Conservation (phyloP, 495 filamentous ascomycete genomes). For the Tetracladium setigerum region DNA sequence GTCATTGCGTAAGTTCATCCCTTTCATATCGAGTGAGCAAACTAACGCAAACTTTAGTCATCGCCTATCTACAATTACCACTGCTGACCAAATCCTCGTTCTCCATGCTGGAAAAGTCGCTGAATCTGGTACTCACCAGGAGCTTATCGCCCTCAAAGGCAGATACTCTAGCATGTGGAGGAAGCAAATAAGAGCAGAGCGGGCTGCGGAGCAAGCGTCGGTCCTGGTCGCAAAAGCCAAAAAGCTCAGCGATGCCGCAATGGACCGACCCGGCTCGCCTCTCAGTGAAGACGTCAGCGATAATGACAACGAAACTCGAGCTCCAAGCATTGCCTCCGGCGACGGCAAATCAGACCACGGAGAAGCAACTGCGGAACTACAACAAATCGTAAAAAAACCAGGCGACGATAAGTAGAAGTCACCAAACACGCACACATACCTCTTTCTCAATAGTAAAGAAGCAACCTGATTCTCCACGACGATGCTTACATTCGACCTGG, state of each 20-base stretch:
- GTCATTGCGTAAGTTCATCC: constrained; percentile 46
- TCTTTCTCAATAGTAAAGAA: too few species aligned
- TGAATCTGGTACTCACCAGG: constrained; percentile 81
- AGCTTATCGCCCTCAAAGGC: constrained; percentile 69
- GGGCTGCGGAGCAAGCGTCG: constrained; percentile 60
- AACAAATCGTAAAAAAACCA: too few species aligned
- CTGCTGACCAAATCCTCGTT: constrained; percentile 92
- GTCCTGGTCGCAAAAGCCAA: constrained; percentile 14
- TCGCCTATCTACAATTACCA: constrained; percentile 88
- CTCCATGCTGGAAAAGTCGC: constrained; percentile 74
- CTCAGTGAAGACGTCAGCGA: constrained; percentile 15
- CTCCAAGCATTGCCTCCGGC: background rate
- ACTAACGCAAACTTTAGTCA: constrained; percentile 40
- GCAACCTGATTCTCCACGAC: too few species aligned
- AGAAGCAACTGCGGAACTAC: too few species aligned
- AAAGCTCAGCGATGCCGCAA: constrained; percentile 14
- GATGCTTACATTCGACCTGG: too few species aligned
- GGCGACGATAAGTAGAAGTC: too few species aligned
- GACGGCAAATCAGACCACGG: too few species aligned
- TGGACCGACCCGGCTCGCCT: constrained; percentile 14
- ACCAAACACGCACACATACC: too few species aligned
- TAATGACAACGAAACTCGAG: constrained; percentile 15
- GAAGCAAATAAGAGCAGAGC: constrained; percentile 86
- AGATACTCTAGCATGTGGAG: constrained; percentile 92
- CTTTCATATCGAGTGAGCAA: background rate